These are phyloP conservation scores for Globisporangium splendens DNA, from an alignment of 352 stramenopile species.

Conservation along the genomic window DNA sequence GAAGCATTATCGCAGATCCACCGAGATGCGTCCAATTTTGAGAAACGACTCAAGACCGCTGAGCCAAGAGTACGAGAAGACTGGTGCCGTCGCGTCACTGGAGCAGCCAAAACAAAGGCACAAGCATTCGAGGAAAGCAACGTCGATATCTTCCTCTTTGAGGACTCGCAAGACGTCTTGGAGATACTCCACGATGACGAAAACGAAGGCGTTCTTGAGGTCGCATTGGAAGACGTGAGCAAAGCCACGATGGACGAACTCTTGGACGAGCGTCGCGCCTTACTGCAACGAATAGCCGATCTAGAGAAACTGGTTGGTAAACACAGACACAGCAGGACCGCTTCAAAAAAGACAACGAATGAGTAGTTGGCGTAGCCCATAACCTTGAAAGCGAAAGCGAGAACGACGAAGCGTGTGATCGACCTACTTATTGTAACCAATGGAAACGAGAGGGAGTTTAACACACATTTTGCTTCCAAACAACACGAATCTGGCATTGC, in stretches of 20 bases:
- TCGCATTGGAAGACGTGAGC: background rate
- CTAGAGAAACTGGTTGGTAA: constrained; percentile 31
- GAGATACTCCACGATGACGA: constrained; percentile 21
- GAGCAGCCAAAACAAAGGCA: background rate
- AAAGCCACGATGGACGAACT: constrained; percentile 20
- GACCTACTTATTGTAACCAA: constrained; percentile 1
- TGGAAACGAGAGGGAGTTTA: background rate
- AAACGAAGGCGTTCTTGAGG: constrained; percentile 2
- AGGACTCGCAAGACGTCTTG: constrained; percentile 30
- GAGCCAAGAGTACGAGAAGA: constrained; percentile 3
- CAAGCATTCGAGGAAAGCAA: background rate
- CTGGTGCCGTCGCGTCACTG: background rate
- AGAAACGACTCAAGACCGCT: constrained; percentile 50
- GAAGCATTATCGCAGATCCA: constrained; percentile 45
- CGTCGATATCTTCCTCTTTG: constrained; percentile 20
- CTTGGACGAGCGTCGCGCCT: constrained; percentile 26
- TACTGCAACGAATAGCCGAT: constrained; percentile 37
- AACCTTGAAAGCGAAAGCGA: background rate
- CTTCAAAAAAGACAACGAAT: background rate
- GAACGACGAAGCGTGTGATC: constrained; percentile 9
- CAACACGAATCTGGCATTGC: no score
- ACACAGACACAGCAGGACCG: constrained; percentile 2
- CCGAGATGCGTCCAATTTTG: constrained; percentile 30
- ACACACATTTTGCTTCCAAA: no score
- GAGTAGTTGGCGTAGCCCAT: background rate